A percentile compares a stretch with the other conserved stretches of the same genome.
Evolutionary conservation across 345 rosid genomes (phyloP).

Genomic region (Arabidopsis suecica): DNA sequence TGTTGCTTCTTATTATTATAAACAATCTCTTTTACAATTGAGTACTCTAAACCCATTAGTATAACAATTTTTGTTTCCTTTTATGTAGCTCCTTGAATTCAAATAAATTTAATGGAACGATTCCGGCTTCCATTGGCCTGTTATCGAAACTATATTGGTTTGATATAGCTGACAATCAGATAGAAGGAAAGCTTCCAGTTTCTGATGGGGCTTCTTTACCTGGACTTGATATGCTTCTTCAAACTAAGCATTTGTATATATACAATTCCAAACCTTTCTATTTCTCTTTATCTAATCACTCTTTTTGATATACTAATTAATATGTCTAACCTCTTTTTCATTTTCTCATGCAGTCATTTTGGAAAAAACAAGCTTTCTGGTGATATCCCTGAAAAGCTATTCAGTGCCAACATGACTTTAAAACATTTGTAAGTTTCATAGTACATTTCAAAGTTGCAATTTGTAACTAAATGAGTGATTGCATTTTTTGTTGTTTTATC

Average conservation of each 20-base stretch:
- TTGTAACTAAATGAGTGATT: background rate
- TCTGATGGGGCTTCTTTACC: conserved; percentile 4
- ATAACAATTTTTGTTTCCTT: background rate
- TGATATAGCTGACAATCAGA: conserved; percentile 7
- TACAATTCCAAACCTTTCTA: background rate
- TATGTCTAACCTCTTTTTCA: background rate
- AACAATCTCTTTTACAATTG: fast-evolving
- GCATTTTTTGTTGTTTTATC: background rate
- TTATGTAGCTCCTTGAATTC: background rate
- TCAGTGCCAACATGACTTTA: conserved; percentile 4
- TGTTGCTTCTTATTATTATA: background rate
- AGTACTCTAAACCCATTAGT: background rate
- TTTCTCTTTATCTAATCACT: background rate
- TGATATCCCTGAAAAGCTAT: background rate
- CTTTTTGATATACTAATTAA: background rate
- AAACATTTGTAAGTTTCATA: background rate
- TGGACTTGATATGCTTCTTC: conserved; percentile 23
- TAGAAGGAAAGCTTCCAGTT: background rate
- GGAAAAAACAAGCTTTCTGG: conserved; percentile 12
- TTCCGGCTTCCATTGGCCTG: background rate
- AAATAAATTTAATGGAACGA: background rate
- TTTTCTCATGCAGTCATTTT: background rate
- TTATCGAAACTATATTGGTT: background rate
- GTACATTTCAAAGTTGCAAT: background rate
- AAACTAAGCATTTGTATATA: background rate